phyloP scores from a whole-genome alignment of 2,329 filamentous ascomycete species.

The Penicillium sp. region DNA sequence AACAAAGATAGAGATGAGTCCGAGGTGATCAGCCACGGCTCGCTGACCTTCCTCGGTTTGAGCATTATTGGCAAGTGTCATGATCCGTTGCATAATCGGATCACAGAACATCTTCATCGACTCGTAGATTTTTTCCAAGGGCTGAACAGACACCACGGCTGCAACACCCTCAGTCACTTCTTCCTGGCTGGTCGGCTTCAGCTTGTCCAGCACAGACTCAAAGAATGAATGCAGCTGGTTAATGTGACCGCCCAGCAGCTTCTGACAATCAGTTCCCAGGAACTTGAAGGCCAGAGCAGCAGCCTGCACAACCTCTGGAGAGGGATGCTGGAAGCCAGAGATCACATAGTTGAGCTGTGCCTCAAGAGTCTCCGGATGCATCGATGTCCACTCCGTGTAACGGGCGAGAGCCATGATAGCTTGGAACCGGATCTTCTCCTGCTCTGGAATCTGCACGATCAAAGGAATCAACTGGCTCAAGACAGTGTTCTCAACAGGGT shows the following conservation, averaged over 20 bases:
- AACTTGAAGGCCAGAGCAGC: slow-evolving; percentile 95
- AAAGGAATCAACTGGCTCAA: slow-evolving; percentile 90
- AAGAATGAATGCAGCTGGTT: slow-evolving; percentile 90
- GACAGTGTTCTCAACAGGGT: slow-evolving; percentile 82
- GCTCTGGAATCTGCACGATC: slow-evolving; percentile 89
- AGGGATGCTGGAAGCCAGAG: slow-evolving; percentile 83
- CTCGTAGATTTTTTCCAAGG: slow-evolving; percentile 75
- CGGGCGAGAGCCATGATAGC: slow-evolving; percentile 96
- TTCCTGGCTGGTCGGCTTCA: slow-evolving; percentile 86
- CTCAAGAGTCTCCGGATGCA: slow-evolving; percentile 89
- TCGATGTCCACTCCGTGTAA: slow-evolving; percentile 97
- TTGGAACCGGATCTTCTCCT: slow-evolving; percentile 97
- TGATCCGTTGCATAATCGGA: slow-evolving; percentile 81
- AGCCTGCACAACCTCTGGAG: slow-evolving; percentile 86
- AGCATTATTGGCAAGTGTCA: slow-evolving; percentile 83
- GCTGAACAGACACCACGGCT: slow-evolving; percentile 85
- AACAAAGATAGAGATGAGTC: slow-evolving; percentile 88
- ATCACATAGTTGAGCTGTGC: slow-evolving; percentile 95
- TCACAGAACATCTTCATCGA: slow-evolving; percentile 92
- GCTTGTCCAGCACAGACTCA: slow-evolving; percentile 80
- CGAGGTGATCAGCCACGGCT: slow-evolving; percentile 88
- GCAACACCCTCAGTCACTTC: slow-evolving; percentile 96
- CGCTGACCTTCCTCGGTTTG: slow-evolving; percentile 81
- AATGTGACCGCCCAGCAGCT: slow-evolving; percentile 81
- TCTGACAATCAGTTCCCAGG: slow-evolving; percentile 93